These are phyloP conservation scores for Nyctanthes arbortristis DNA, from an alignment of 257 asterid genomes.

Conservation along the genomic window DNA sequence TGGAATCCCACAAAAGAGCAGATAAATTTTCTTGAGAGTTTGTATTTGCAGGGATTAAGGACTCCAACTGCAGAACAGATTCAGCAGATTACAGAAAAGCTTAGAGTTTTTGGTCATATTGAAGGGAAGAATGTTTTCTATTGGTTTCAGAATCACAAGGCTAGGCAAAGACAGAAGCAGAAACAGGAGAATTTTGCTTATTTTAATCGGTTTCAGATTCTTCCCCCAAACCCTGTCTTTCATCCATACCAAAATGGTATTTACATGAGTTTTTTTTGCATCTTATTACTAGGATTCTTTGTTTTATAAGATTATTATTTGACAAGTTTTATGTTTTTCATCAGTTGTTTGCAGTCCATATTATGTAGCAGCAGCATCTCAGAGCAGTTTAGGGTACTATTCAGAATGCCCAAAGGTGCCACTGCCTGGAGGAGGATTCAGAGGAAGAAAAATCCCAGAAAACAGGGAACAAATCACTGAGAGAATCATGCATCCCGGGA, in stretches of 20 bases:
- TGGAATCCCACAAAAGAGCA: constrained; percentile 96
- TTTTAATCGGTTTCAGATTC: constrained; percentile 46
- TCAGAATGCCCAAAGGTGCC: constrained; percentile 49
- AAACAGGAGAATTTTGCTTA: constrained; percentile 52
- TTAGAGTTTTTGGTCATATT: constrained; percentile 68
- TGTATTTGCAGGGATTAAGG: constrained; percentile 70
- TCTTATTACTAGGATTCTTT: neutral
- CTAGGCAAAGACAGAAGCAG: constrained; percentile 91
- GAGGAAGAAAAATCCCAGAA: constrained; percentile 38
- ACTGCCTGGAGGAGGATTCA: constrained; percentile 29
- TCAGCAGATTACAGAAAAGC: constrained; percentile 63
- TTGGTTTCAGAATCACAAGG: constrained; percentile 94
- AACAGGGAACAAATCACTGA: constrained; percentile 14
- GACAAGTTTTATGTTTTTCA: neutral
- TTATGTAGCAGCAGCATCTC: constrained; percentile 37
- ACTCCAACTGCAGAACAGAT: constrained; percentile 87
- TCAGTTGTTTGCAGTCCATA: constrained; percentile 63
- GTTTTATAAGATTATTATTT: neutral
- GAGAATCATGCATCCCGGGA: neutral
- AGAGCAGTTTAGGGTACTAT: constrained; percentile 32
- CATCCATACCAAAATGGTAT: constrained; percentile 53
- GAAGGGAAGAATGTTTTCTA: constrained; percentile 92
- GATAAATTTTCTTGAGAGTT: constrained; percentile 65
- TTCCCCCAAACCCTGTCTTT: constrained; percentile 33
- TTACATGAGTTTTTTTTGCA: neutral